phyloP scores from a whole-genome alignment of 495 filamentous ascomycete genomes.

The Neurospora tetraspora region DNA sequence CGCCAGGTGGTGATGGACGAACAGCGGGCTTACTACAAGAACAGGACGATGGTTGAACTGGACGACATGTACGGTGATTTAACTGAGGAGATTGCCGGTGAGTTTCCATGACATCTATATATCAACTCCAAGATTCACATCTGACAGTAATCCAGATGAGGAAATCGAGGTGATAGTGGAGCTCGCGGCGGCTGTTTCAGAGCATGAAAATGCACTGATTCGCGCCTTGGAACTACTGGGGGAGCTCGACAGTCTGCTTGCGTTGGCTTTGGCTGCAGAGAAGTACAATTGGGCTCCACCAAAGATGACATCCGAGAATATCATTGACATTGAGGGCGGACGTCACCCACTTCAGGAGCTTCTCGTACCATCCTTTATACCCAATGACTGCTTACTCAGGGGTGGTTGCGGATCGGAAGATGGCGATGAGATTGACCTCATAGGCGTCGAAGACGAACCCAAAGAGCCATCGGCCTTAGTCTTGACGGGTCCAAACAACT shows the following conservation, averaged over 20 bases:
- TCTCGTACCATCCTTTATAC: constrained; percentile 73
- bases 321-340: constrained; percentile 70
- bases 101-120: constrained; percentile 7
- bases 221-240: constrained; percentile 67
- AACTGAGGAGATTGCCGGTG: constrained; percentile 73
- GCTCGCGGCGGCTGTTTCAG: constrained; percentile 60
- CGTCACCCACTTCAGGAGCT: constrained; percentile 86
- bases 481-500: constrained; percentile 90
- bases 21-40: constrained; percentile 77
- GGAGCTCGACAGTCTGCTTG: constrained; percentile 81
- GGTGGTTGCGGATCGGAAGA: constrained; percentile 45
- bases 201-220: constrained; percentile 57
- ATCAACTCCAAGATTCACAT: neutral
- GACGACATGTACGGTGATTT: constrained; percentile 79
- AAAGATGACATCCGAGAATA: constrained; percentile 57
- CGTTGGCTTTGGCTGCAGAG: constrained; percentile 68
- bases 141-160: constrained; percentile 45
- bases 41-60: constrained; percentile 70
- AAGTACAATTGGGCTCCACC: constrained; percentile 66
- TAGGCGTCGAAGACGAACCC: constrained; percentile 1
- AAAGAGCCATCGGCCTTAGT: constrained; percentile 62
- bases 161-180: constrained; percentile 86
- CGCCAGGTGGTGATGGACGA: constrained; percentile 67
- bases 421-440: neutral
- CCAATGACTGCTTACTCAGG: constrained; percentile 63